These are phyloP conservation scores for Raffaelea ambrosiae DNA, from an alignment of 2,329 filamentous ascomycete genomes.

Conservation along the genomic window DNA sequence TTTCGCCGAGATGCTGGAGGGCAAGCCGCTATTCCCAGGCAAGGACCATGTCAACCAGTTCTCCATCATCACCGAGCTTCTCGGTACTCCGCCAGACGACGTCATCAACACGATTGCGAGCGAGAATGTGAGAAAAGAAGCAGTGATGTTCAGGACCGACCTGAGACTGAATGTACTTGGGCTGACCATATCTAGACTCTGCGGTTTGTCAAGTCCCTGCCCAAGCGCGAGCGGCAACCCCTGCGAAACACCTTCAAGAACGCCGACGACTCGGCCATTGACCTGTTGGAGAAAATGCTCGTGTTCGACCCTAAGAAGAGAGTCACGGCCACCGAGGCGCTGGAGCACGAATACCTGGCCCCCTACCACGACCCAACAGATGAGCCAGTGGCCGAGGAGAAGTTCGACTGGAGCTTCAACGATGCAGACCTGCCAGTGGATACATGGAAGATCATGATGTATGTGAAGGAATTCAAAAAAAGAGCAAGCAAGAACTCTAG, in stretches of 20 bases:
- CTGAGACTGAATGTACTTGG: too few relatives aligned
- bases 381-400: conserved; percentile 90
- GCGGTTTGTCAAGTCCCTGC: conserved; percentile 93
- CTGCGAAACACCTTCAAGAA: conserved; percentile 89
- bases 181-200: conserved; percentile 56
- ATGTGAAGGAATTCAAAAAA: conserved; percentile 15
- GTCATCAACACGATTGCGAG: conserved; percentile 98
- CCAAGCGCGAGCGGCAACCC: conserved; percentile 86
- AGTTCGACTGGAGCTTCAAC: conserved; percentile 99
- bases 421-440: conserved; percentile 95
- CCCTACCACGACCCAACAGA: conserved; percentile 97
- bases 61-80: conserved; percentile 95
- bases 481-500: neutral
- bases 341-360: conserved; percentile 86
- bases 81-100: conserved; percentile 94
- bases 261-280: conserved; percentile 84
- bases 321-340: conserved; percentile 75
- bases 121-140: conserved; percentile 65
- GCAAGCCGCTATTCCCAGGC: conserved; percentile 94
- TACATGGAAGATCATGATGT: conserved; percentile 99
- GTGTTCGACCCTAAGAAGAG: conserved; percentile 98
- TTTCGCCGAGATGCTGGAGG: conserved; percentile 98
- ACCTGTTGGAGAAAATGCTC: conserved; percentile 91
- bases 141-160: too few relatives aligned
- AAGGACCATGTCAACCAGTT: conserved; percentile 99